Evolutionary conservation across 805 yeast genomes (phyloP).

Genomic region (Yamadazyma endophytica): DNA sequence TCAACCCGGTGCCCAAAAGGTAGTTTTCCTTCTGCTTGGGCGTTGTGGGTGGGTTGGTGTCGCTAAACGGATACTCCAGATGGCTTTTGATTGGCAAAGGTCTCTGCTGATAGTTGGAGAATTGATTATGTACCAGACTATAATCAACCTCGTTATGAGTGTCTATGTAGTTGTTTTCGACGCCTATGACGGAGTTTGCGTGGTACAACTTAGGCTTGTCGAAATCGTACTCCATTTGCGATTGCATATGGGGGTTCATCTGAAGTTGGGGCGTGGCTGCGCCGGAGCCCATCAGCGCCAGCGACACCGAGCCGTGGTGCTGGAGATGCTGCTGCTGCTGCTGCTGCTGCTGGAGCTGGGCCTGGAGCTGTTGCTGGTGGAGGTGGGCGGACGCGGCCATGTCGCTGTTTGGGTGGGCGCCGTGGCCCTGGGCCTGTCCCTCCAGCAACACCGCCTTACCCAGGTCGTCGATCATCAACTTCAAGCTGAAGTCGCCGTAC

Average conservation of each 20-base stretch:
- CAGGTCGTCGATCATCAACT: slow-evolving; percentile 35
- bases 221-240: slow-evolving; percentile 2
- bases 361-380: slow-evolving; percentile 1
- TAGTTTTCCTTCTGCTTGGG: slow-evolving; percentile 29
- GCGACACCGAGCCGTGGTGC: neutral
- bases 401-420: neutral
- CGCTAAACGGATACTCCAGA: slow-evolving; percentile 9
- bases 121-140: slow-evolving; percentile 10
- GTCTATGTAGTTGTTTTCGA: slow-evolving; percentile 15
- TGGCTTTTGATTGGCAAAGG: slow-evolving; percentile 5
- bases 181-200: slow-evolving; percentile 24
- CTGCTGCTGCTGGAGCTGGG: slow-evolving; percentile 1
- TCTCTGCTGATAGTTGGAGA: no score
- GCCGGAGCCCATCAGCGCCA: neutral
- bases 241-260: neutral
- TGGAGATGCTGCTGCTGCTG: neutral
- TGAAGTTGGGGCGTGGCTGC: neutral
- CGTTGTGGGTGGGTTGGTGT: slow-evolving; percentile 26
- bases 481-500: slow-evolving; percentile 25
- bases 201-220: slow-evolving; percentile 19
- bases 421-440: slow-evolving; percentile 8
- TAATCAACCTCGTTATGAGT: slow-evolving; percentile 9
- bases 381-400: slow-evolving; percentile 2
- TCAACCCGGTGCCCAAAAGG: slow-evolving; percentile 21
- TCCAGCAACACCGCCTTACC: slow-evolving; percentile 37